Base-by-base conservation (phyloP, 192 early-diverging fungal species). In the Entomortierella chlamydospora region DNA sequence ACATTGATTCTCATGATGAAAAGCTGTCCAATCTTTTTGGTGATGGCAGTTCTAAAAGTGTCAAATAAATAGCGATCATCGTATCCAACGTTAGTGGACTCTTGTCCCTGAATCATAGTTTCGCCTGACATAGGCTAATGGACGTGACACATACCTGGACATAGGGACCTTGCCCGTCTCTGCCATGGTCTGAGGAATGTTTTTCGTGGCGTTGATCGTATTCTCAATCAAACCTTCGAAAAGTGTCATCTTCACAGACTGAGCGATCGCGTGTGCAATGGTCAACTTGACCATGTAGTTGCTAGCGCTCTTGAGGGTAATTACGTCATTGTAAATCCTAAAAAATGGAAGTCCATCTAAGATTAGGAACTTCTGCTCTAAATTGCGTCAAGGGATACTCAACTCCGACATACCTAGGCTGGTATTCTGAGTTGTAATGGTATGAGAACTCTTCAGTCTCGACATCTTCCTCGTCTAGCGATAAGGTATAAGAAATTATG, bases 191-290 rank as follows among this genome's bases (percentile, higher is more conserved):
- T 95, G 91, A 7, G 97, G 97, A 37, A 99, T 94, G 70, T 95
- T 88, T 53, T 93, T 91, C 13, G 93, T 96, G 18, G 87, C 91
- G 54, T 92, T 88, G 66, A 99, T 97, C 0, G 96, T 96, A 58
- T 95, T 92, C 73, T 97, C 95, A 67, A 99, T 95, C 61, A 97
- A 81, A 33, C 88, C 89, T 83, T 99, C 97, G 81, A 96, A 99
- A 26, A 93, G 77, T 0, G 94, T 92, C 76, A 99, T 94, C 81
- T 99, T 99, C 51, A 94, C 95, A 41, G 91, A 91, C 83, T 99
- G 97, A 10, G 97, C 95, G 56, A 99, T 93, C 4, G 95, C 97
- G 83, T 99, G 97, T 2, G 94, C 92, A 70, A 99, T 97, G 0
- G 96, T 94, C 56, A 99, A 85, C 81, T 97, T 99, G 71, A 95